Evolutionary conservation across 208 protist genomes (phyloP), one percentile per base, ranked within the genome.

Genomic region (Leishmania tarentolae): DNA sequence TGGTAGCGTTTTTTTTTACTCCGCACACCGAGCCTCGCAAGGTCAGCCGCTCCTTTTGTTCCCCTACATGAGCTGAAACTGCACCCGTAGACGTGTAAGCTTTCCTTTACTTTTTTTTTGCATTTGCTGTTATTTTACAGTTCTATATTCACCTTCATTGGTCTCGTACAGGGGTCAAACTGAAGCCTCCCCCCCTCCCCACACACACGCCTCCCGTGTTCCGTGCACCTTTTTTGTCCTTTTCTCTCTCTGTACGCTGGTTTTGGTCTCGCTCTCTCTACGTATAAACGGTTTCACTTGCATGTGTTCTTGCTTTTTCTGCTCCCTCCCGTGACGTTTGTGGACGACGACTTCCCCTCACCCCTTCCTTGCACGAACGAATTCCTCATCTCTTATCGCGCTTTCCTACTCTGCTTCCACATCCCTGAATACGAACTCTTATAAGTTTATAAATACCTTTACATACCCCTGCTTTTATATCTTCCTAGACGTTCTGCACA

Each of bases 321-420:
- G 3, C 40, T 72, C 19, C n/a, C 13, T 50, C 11, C 5, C 50
- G 13, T 21, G 50, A 53, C 50, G 50, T 0, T 21, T 53, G 15
- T 53, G 50, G 15, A 5, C 50, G 2, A 53, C 50, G 47, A 2
- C 13, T 17, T 5, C n/a, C n/a, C n/a, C n/a, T 4, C 50, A 9
- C 0, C 15, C 50, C 50, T 53, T 17, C 50, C 50, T 17, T 19
- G 0, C 50, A 21, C 24, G 52, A 31, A 65, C 21, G 13, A 21
- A 17, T 6, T 31, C 42, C 53, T 50, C 24, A 3, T n/a, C 31
- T 19, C 35, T 2, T 69, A 19, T 21, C 17, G 75, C 42, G 42
- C 28, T 79, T 53, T 76, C 69, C 46, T 61, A 46, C 56, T 52
- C 61, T 77, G 24, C 56, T 66, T 63, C 57, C 57, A 31, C 57